Evolutionary conservation across 352 stramenopile genomes (phyloP).

Genomic region (Phytophthora macrochlamydospora): DNA sequence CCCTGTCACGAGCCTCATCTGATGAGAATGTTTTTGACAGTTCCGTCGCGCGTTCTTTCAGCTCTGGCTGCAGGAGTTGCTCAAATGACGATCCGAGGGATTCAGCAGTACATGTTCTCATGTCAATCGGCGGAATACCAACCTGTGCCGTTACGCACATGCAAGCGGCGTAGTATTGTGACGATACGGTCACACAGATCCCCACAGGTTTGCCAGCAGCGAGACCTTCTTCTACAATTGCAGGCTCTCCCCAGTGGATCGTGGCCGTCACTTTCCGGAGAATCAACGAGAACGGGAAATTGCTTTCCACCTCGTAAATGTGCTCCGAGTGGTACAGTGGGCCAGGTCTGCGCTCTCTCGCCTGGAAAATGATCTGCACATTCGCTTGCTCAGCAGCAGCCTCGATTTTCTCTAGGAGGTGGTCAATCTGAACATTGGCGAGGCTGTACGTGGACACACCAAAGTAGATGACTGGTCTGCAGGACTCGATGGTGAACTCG

Average conservation of each 20-base stretch:
- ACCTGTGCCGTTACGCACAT: slow-evolving; percentile 74
- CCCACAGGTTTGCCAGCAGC: slow-evolving; percentile 85
- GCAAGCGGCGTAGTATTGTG: slow-evolving; percentile 89
- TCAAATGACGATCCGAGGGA: slow-evolving; percentile 70
- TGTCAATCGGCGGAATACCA: slow-evolving; percentile 68
- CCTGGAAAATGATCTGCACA: slow-evolving; percentile 68
- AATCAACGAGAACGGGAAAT: slow-evolving; percentile 80
- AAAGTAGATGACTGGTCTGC: slow-evolving; percentile 44
- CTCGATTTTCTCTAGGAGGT: slow-evolving; percentile 41
- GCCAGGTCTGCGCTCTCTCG: slow-evolving; percentile 18
- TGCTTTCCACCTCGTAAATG: slow-evolving; percentile 40
- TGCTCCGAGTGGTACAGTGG: slow-evolving; percentile 34
- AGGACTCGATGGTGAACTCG: slow-evolving; percentile 33
- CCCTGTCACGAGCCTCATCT: slow-evolving; percentile 69
- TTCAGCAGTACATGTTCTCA: slow-evolving; percentile 63
- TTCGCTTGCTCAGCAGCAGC: slow-evolving; percentile 31
- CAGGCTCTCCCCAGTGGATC: slow-evolving; percentile 74
- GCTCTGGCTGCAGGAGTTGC: slow-evolving; percentile 45
- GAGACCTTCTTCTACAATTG: slow-evolving; percentile 84
- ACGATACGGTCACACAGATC: slow-evolving; percentile 88
- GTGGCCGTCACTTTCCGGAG: slow-evolving; percentile 80
- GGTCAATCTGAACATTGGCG: slow-evolving; percentile 28
- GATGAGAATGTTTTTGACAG: slow-evolving; percentile 53
- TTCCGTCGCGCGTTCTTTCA: slow-evolving; percentile 42
- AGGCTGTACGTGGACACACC: slow-evolving; percentile 41